Evolutionary conservation across 768 basidiomycete species (phyloP).

Genomic region (Neoboletus subvelutipes): DNA sequence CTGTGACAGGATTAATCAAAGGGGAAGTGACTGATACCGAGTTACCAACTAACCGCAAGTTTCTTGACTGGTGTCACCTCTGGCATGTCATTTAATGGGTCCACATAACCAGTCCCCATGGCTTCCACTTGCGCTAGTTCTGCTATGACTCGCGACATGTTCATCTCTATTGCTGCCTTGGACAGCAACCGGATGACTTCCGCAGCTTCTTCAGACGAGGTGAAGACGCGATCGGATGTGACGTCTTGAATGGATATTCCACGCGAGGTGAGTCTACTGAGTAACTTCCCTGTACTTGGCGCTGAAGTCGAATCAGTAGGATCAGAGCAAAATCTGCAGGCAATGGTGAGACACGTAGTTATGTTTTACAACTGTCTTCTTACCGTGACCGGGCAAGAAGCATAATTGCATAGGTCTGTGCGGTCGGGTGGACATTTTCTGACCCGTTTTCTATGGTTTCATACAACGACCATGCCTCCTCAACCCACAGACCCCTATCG

Average conservation of each 20-base stretch:
- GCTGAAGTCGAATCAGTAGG: slow-evolving; percentile 17
- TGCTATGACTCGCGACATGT: slow-evolving; percentile 47
- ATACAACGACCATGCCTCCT: slow-evolving; percentile 62
- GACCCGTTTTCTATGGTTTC: slow-evolving; percentile 48
- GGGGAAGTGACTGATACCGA: not conserved
- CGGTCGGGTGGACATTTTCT: slow-evolving; percentile 50
- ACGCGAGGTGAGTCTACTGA: slow-evolving; percentile 47
- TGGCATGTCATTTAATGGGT: slow-evolving; percentile 52
- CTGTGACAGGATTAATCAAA: slow-evolving; percentile 8
- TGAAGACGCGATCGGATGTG: slow-evolving; percentile 56
- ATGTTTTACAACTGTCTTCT: slow-evolving; percentile 14
- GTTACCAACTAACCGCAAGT: slow-evolving; percentile 35
- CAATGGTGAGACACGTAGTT: slow-evolving; percentile 12
- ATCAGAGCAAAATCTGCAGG: slow-evolving; percentile 40
- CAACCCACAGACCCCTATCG: slow-evolving; percentile 55
- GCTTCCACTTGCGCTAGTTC: slow-evolving; percentile 58
- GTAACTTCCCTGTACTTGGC: slow-evolving; percentile 32
- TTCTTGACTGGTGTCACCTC: slow-evolving; percentile 61
- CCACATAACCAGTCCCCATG: slow-evolving; percentile 39
- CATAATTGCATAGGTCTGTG: slow-evolving; percentile 69
- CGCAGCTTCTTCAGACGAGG: slow-evolving; percentile 53
- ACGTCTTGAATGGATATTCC: slow-evolving; percentile 51
- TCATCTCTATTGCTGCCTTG: slow-evolving; percentile 56
- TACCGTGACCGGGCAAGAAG: slow-evolving; percentile 58
- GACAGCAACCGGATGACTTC: slow-evolving; percentile 57